Conservation (phyloP, 225 moss, liverwort and hornwort genomes). For the Pleurozium schreberi region DNA sequence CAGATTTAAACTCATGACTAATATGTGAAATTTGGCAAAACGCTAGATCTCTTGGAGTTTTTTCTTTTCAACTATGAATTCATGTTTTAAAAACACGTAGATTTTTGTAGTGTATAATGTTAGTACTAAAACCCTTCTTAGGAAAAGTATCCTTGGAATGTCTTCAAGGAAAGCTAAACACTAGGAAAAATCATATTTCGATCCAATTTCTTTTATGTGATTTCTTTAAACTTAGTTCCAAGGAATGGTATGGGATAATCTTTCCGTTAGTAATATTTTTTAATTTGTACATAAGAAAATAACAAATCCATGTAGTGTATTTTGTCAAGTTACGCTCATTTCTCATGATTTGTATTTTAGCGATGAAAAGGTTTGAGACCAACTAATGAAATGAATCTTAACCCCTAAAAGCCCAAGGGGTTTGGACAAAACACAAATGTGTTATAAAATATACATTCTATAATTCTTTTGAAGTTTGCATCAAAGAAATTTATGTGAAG, state of each 20-base stretch:
- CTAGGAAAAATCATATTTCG: neutral
- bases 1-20: accelerated
- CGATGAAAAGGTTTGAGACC: neutral
- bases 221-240: no score
- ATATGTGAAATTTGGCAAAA: neutral
- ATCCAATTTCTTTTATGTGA: neutral
- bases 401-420: no score
- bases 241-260: neutral
- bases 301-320: neutral
- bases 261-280: neutral
- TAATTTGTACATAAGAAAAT: neutral
- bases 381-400: neutral
- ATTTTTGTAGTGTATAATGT: neutral
- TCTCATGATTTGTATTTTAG: neutral
- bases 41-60: accelerated
- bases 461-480: no score
- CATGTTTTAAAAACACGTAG: no score
- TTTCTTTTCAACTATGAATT: neutral
- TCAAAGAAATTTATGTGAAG: no score
- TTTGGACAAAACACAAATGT: no score
- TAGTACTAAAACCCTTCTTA: neutral
- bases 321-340: neutral
- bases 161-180: no score
- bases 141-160: neutral
- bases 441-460: no score